Evolutionary conservation across 1,284 basidiomycete genomes (phyloP).

Genomic region (Fereydounia khargensis): DNA sequence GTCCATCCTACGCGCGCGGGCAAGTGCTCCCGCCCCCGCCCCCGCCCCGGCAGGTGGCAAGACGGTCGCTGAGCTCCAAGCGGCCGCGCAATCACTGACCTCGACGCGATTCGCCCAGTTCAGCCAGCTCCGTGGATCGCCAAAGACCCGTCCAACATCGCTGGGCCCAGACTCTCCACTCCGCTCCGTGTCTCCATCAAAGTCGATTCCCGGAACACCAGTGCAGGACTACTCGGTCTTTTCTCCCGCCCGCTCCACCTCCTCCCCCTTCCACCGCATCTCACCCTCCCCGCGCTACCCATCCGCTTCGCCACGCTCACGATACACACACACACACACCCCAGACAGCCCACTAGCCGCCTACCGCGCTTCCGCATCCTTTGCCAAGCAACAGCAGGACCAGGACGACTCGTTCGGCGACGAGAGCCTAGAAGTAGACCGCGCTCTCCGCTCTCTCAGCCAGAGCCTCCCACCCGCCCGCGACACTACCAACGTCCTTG

Average conservation of each 20-base stretch:
- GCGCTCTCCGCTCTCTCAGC: conserved; percentile 6
- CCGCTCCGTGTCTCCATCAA: not conserved
- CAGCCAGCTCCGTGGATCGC: conserved; percentile 12
- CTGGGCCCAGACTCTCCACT: conserved; percentile 26
- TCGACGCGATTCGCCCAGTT: not conserved
- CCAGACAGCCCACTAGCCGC: too few relatives aligned
- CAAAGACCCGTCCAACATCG: conserved; percentile 16
- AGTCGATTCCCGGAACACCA: not conserved
- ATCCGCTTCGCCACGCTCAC: too few relatives aligned
- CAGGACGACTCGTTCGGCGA: conserved; percentile 57
- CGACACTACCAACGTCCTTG: too few relatives aligned
- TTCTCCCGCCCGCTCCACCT: conserved; percentile 11
- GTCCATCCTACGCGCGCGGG: not conserved
- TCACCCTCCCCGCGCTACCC: too few relatives aligned
- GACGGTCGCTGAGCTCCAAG: not conserved
- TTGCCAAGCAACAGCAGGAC: conserved; percentile 59
- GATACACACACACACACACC: too few relatives aligned
- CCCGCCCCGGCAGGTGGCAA: not conserved
- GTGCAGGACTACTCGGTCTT: conserved; percentile 23
- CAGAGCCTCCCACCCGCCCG: too few relatives aligned
- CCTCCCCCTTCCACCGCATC: too few relatives aligned
- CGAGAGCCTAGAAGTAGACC: conserved; percentile 30
- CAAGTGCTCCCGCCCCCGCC: not conserved
- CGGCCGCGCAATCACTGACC: not conserved
- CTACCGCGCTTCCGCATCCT: too few relatives aligned